phyloP scores from a whole-genome alignment of 139 green algal genomes.

The Klebsormidium nitens region DNA sequence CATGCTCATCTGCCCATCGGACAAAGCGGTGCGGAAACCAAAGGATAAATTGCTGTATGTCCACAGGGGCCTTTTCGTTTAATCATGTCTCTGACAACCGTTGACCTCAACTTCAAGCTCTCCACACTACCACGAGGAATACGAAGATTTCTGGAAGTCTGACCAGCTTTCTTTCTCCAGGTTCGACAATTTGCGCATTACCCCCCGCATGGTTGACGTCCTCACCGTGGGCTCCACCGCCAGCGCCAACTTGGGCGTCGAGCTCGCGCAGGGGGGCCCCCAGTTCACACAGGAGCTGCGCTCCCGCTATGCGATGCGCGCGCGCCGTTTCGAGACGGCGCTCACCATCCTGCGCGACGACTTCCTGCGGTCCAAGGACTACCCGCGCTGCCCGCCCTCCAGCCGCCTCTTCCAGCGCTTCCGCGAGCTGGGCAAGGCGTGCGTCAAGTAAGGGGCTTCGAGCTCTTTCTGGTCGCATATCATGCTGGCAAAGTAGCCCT shows the following conservation, averaged over 20 bases:
- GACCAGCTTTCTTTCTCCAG: constrained; percentile 5
- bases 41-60: too few species aligned
- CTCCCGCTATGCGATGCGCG: constrained; percentile 15
- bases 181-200: constrained; percentile 33
- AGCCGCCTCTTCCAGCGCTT: constrained; percentile 27
- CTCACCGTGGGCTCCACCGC: constrained; percentile 18
- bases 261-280: constrained; percentile 28
- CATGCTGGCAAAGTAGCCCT: too few species aligned
- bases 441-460: constrained; percentile 25
- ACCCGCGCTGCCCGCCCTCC: constrained; percentile 26
- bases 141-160: too few species aligned
- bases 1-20: too few species aligned
- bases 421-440: constrained; percentile 19
- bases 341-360: constrained; percentile 28
- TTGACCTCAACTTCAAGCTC: too few species aligned
- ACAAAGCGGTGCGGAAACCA: too few species aligned
- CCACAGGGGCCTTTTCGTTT: too few species aligned
- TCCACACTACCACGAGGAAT: too few species aligned
- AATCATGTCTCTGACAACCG: too few species aligned
- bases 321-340: constrained; percentile 19
- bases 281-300: constrained; percentile 42
- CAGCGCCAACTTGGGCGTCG: constrained; percentile 21
- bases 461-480: too few species aligned
- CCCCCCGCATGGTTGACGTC: constrained; percentile 24
- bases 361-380: constrained; percentile 26